A percentile compares a stretch with the other conserved stretches of the same genome.
Evolutionary conservation across 176 grass and related monocot genomes (phyloP).

Genomic region (bread wheat (Triticum aestivum)): IWGSC_CS_RefSeq_v2.1 NC_057795.1:116841725-116842224

Average conservation of each 20-base stretch:
- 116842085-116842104: conserved; percentile 53
- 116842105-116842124: conserved; percentile 65
- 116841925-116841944: not conserved
- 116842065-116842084: conserved; percentile 74
- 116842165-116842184: conserved; percentile 64
- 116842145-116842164: conserved; percentile 64
- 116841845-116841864: conserved; percentile 35
- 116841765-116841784: conserved; percentile 70
- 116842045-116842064: conserved; percentile 34
- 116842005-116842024: not conserved
- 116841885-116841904: not conserved
- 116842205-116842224: conserved; percentile 38
- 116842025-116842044: not conserved
- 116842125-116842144: conserved; percentile 49
- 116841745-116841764: conserved; percentile 91
- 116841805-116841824: conserved; percentile 89
- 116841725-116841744: conserved; percentile 74
- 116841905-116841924: not conserved
- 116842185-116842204: conserved; percentile 46
- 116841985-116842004: not conserved
- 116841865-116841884: not conserved
- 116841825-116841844: conserved; percentile 92
- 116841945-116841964: not conserved
- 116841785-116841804: conserved; percentile 79
- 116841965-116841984: not conserved